A percentile compares a stretch with the other conserved stretches of the same genome.
Conservation (phyloP, 345 rosid genomes). For the Eucalyptus caleyi region DNA sequence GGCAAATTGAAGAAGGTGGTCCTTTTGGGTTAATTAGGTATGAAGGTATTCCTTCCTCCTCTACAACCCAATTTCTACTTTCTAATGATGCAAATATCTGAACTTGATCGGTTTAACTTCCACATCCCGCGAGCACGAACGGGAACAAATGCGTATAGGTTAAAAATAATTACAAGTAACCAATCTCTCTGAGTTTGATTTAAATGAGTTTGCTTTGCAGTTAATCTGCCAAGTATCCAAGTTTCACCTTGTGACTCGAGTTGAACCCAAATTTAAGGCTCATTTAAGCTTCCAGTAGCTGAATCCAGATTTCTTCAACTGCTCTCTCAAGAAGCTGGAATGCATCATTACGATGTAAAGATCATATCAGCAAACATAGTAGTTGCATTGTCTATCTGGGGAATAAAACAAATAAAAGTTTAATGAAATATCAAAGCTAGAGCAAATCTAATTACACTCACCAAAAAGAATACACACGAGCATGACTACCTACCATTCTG, state of each 20-base stretch:
- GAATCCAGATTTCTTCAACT: neutral
- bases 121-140: neutral
- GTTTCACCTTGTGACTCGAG: neutral
- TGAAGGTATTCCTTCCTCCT: neutral
- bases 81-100: neutral
- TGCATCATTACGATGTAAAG: neutral
- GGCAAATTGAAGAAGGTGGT: neutral
- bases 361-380: neutral
- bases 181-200: neutral
- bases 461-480: neutral
- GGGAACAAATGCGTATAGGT: neutral
- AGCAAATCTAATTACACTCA: neutral
- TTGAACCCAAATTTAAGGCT: neutral
- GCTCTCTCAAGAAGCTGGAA: neutral
- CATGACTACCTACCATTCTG: neutral
- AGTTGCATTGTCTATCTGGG: neutral
- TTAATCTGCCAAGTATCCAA: neutral
- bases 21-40: neutral
- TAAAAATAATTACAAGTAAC: neutral
- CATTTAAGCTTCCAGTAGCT: neutral
- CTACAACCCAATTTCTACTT: neutral
- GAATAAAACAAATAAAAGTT: neutral
- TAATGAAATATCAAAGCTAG: neutral
- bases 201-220: neutral
- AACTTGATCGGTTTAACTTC: neutral